phyloP scores from a whole-genome alignment of 352 stramenopile genomes.

The Phytophthora kernoviae region DNA sequence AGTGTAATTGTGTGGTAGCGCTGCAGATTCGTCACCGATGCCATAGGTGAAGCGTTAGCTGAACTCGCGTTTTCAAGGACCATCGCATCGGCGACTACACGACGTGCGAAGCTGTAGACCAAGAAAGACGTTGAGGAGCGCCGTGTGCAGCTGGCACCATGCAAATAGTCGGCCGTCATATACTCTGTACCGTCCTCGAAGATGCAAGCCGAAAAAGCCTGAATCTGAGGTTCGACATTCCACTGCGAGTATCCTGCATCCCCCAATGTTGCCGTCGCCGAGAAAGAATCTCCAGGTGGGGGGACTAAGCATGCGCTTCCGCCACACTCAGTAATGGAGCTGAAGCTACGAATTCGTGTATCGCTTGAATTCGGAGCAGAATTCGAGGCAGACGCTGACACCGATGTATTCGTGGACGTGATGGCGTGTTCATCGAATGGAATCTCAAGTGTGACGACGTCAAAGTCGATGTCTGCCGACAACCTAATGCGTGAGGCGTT shows the following conservation, averaged over 20 bases:
- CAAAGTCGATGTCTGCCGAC: conserved; percentile 39
- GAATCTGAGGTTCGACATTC: conserved; percentile 39
- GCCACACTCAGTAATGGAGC: conserved; percentile 31
- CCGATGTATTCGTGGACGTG: conserved; percentile 5
- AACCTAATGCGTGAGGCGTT: conserved; percentile 34
- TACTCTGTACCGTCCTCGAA: conserved; percentile 36
- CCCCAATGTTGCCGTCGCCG: conserved; percentile 9
- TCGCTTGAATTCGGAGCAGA: conserved; percentile 8
- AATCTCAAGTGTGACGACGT: conserved; percentile 49
- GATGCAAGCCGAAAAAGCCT: conserved; percentile 41
- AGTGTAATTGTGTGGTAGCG: conserved; percentile 55
- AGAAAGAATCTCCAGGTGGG: conserved; percentile 21
- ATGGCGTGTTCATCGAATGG: conserved; percentile 31
- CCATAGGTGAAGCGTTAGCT: conserved; percentile 17
- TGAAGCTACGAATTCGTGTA: conserved; percentile 15
- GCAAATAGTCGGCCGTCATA: conserved; percentile 35
- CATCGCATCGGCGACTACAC: conserved; percentile 45
- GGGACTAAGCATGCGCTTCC: conserved; percentile 38
- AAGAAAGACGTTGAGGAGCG: conserved; percentile 47
- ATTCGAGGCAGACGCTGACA: conserved; percentile 6
- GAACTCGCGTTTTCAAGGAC: conserved; percentile 15
- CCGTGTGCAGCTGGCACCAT: conserved; percentile 26
- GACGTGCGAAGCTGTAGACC: conserved; percentile 47
- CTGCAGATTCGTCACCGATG: conserved; percentile 42
- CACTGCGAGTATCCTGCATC: conserved; percentile 25